These are phyloP conservation scores for Globisporangium uncinulatum DNA, from an alignment of 352 stramenopile species.

Conservation along the genomic window DNA sequence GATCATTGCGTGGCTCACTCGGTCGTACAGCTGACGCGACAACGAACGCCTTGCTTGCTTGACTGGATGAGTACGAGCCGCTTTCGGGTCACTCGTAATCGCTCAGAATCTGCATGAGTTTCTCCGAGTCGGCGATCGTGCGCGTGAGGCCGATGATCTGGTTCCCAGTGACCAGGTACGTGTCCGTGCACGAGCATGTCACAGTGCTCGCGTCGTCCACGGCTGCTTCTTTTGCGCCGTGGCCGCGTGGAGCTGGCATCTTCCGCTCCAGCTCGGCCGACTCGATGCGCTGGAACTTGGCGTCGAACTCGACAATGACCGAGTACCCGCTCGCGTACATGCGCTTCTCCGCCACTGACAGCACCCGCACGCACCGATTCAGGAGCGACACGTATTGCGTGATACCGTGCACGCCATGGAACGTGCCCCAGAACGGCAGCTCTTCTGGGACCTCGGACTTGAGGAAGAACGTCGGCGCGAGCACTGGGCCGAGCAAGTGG, in stretches of 20 bases:
- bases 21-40: constrained; percentile 26
- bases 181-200: constrained; percentile 68
- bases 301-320: constrained; percentile 74
- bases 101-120: constrained; percentile 33
- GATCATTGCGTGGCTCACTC: constrained; percentile 50
- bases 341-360: constrained; percentile 51
- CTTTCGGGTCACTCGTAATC: constrained; percentile 10
- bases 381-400: constrained; percentile 72
- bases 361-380: constrained; percentile 48
- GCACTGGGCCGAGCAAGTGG: constrained; percentile 47
- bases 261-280: constrained; percentile 11
- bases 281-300: constrained; percentile 47
- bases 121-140: constrained; percentile 76
- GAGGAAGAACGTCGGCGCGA: constrained; percentile 60
- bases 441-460: constrained; percentile 77
- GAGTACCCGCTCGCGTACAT: constrained; percentile 69
- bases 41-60: constrained; percentile 1
- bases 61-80: not conserved
- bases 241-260: constrained; percentile 1
- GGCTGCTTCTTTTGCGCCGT: not conserved
- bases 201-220: constrained; percentile 21
- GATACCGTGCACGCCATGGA: constrained; percentile 52
- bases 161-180: constrained; percentile 65
- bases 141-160: constrained; percentile 74
- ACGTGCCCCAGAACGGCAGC: constrained; percentile 76